Conservation (phyloP, 2,329 filamentous ascomycete genomes). For the Sarocladium strictum region DNA sequence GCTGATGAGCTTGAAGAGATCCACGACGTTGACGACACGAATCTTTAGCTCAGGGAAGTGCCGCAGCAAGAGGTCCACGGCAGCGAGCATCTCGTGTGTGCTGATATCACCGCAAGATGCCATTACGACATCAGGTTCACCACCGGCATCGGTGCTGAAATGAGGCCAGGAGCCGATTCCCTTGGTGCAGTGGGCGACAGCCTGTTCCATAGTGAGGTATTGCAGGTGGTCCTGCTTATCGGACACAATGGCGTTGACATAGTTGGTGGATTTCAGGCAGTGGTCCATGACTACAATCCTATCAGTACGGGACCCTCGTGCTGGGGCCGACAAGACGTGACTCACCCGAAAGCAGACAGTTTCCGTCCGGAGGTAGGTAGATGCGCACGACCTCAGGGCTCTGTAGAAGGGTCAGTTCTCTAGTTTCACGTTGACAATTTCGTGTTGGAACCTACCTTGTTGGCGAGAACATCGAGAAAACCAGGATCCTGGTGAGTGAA, state of each 20-base stretch:
- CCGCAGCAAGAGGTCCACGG: constrained; percentile 66
- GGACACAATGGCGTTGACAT: constrained; percentile 75
- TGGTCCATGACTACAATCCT: constrained; percentile 75
- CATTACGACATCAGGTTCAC: constrained; percentile 70
- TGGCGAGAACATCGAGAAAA: constrained; percentile 73
- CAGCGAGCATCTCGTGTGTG: constrained; percentile 69
- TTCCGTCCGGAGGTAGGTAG: constrained; percentile 74
- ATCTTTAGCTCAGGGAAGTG: constrained; percentile 68
- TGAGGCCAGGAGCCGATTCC: constrained; percentile 73
- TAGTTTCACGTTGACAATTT: too few relatives aligned
- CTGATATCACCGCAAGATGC: constrained; percentile 69
- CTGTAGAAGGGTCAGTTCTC: constrained; percentile 39
- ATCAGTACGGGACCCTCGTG: too few relatives aligned
- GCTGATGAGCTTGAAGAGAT: constrained; percentile 74
- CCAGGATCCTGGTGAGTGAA: constrained; percentile 79
- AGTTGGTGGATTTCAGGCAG: constrained; percentile 67
- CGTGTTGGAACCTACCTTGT: constrained; percentile 33
- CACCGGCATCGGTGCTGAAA: constrained; percentile 64
- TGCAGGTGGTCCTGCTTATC: constrained; percentile 65
- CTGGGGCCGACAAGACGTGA: too few relatives aligned
- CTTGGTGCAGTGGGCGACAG: constrained; percentile 71
- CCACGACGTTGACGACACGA: constrained; percentile 74
- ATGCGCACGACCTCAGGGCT: constrained; percentile 69
- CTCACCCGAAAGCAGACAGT: constrained; percentile 69
- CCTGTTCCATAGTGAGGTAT: constrained; percentile 56